Conservation (phyloP, 192 early-diverging fungal species). For the Haplosporangium gracile region DNA sequence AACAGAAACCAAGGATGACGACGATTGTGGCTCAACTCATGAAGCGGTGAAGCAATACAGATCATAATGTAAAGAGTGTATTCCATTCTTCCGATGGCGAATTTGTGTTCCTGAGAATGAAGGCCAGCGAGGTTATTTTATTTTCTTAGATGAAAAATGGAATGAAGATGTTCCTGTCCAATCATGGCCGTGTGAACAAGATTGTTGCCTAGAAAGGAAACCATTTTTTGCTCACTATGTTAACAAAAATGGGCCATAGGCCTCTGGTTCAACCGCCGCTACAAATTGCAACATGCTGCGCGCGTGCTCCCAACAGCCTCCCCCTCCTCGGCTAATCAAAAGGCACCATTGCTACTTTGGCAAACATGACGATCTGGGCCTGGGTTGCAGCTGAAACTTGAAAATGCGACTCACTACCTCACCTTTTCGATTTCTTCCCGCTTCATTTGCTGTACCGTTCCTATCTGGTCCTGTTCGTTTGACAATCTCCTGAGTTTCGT, state of each 20-base stretch:
- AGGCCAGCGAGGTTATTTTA: background rate
- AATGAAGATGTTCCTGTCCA: background rate
- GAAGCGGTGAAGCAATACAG: no score
- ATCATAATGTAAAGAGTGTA: no score
- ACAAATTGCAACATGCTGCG: background rate
- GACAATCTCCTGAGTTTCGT: no score
- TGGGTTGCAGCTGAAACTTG: background rate
- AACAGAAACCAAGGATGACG: no score
- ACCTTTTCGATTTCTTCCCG: background rate
- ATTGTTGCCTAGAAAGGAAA: slow-evolving; percentile 19
- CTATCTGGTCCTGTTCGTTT: no score
- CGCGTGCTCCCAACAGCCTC: background rate
- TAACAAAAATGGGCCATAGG: background rate
- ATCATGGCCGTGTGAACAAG: slow-evolving; percentile 12
- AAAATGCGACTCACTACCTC: background rate
- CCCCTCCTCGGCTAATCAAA: background rate
- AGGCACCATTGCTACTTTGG: background rate
- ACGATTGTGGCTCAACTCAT: no score
- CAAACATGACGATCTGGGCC: background rate
- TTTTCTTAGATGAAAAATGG: background rate
- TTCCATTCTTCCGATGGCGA: no score
- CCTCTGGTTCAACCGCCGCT: background rate
- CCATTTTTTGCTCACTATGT: background rate
- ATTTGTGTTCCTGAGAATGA: no score
- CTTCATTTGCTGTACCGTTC: no score